Conservation (phyloP, 176 grass and related monocot species). For the Ananas comosus region DNA sequence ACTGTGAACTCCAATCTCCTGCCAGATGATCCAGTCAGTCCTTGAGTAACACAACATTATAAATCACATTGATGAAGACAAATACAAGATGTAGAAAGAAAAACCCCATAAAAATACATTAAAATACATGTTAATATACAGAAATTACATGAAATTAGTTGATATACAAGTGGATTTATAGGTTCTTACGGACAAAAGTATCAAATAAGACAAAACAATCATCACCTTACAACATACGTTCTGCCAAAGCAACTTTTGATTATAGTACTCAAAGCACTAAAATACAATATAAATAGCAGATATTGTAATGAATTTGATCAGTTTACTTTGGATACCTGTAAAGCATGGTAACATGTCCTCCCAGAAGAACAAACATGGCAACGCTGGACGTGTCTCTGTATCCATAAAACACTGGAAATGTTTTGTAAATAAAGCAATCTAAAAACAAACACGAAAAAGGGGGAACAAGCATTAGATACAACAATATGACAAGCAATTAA, state of each 20-base stretch:
- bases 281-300: conserved; percentile 1
- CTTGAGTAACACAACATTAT: background rate
- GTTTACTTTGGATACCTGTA: conserved; percentile 53
- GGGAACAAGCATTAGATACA: background rate
- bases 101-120: background rate
- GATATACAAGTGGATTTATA: no score
- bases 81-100: background rate
- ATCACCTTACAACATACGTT: no score
- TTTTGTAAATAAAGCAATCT: background rate
- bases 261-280: background rate
- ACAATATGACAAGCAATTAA: no score
- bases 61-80: background rate
- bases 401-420: conserved; percentile 24
- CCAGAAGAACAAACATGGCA: conserved; percentile 90
- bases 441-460: background rate
- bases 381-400: conserved; percentile 77
- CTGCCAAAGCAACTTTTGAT: no score
- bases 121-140: background rate
- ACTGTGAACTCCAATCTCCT: conserved; percentile 58
- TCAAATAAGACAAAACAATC: no score
- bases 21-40: conserved; percentile 13
- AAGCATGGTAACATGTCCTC: conserved; percentile 79
- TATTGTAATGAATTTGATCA: background rate
- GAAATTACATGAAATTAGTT: background rate
- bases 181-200: no score